Evolutionary conservation across 139 green algal species (phyloP).

Genomic region (Ulvella scutata): DNA sequence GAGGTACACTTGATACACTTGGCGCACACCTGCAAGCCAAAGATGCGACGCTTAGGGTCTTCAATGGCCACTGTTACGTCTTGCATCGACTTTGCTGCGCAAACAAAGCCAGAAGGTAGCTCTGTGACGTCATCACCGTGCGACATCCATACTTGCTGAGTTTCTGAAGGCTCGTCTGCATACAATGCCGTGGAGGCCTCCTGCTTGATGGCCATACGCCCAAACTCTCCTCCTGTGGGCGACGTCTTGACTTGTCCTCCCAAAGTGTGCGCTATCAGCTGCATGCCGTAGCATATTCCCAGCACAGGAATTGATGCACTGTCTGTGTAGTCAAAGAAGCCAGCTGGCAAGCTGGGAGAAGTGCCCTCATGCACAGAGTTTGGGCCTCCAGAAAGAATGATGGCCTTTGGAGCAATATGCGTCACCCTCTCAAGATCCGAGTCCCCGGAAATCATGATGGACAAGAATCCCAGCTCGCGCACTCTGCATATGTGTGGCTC

Average conservation of each 20-base stretch:
- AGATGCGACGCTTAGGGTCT: conserved; percentile 51
- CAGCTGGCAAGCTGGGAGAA: conserved; percentile 63
- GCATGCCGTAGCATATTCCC: conserved; percentile 98
- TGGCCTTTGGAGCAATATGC: conserved; percentile 42
- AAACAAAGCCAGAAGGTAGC: conserved; percentile 76
- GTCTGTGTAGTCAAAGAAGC: conserved; percentile 64
- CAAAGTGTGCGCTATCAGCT: conserved; percentile 51
- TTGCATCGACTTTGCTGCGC: conserved; percentile 65
- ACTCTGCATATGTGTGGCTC: conserved; percentile 27
- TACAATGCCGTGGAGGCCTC: conserved; percentile 48
- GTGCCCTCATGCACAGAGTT: conserved; percentile 89
- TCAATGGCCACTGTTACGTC: conserved; percentile 91
- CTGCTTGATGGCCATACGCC: conserved; percentile 78
- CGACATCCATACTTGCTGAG: conserved; percentile 93
- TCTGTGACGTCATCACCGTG: conserved; percentile 83
- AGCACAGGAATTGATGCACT: conserved; percentile 64
- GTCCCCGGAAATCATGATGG: conserved; percentile 82
- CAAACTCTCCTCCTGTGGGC: conserved; percentile 81
- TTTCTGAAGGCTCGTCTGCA: conserved; percentile 16
- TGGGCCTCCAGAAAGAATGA: conserved; percentile 91
- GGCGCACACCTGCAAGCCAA: conserved; percentile 56
- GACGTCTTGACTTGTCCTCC: conserved; percentile 66
- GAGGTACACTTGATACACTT: no score
- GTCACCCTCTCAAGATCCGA: conserved; percentile 48
- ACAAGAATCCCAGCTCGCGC: conserved; percentile 80